Evolutionary conservation across 129 eudicot genomes (phyloP).

Genomic region (Mikania micrantha): DNA sequence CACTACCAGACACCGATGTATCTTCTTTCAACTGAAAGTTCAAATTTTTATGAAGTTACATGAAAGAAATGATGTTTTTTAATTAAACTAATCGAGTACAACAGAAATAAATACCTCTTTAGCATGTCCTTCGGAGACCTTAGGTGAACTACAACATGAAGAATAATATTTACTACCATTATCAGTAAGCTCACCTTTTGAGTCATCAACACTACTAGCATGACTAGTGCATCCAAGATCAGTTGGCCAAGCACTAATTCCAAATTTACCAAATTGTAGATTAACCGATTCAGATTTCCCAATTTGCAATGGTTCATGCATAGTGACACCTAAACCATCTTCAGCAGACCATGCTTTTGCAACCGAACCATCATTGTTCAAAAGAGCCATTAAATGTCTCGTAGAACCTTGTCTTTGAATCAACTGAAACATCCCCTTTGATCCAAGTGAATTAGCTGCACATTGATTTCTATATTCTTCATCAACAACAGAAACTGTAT

Average conservation of each 20-base stretch:
- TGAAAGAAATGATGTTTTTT: background rate
- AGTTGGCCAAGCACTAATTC: slow-evolving; percentile 85
- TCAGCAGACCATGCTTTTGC: slow-evolving; percentile 98
- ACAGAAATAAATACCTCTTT: slow-evolving; percentile 53
- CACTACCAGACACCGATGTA: slow-evolving; percentile 72
- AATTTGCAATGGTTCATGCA: slow-evolving; percentile 65
- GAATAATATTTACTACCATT: slow-evolving; percentile 65
- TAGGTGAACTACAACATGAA: slow-evolving; percentile 90
- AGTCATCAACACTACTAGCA: slow-evolving; percentile 86
- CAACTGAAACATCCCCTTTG: slow-evolving; percentile 81
- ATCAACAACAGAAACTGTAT: slow-evolving; percentile 55
- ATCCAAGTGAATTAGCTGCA: slow-evolving; percentile 66
- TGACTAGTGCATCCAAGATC: slow-evolving; percentile 76
- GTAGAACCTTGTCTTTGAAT: slow-evolving; percentile 88
- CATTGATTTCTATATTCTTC: slow-evolving; percentile 89
- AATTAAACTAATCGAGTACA: background rate
- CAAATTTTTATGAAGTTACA: background rate
- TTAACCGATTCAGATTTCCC: slow-evolving; percentile 78
- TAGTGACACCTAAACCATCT: slow-evolving; percentile 12
- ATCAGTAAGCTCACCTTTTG: slow-evolving; percentile 69
- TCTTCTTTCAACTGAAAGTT: slow-evolving; percentile 72
- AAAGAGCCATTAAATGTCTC: slow-evolving; percentile 85
- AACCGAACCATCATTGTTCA: slow-evolving; percentile 84
- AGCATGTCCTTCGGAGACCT: slow-evolving; percentile 64
- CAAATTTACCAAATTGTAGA: slow-evolving; percentile 78